These are phyloP conservation scores for Phytopythium helicoides DNA, from an alignment of 352 stramenopile species.

Conservation along the genomic window DNA sequence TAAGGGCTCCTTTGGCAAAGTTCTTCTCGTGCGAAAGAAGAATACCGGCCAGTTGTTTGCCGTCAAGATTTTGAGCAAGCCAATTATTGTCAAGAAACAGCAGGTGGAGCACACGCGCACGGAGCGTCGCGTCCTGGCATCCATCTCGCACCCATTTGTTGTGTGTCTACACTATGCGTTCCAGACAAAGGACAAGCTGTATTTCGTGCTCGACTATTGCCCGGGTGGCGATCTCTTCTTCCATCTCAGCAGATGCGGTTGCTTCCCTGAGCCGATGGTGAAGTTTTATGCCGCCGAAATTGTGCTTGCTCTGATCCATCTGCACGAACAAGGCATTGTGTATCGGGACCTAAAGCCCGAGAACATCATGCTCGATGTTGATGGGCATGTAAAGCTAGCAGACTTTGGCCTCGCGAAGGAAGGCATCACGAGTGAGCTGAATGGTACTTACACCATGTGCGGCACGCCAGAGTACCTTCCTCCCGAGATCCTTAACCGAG, in stretches of 20 bases:
- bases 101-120: conserved; percentile 83
- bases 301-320: conserved; percentile 77
- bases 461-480: conserved; percentile 86
- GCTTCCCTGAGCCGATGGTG: conserved; percentile 80
- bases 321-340: conserved; percentile 84
- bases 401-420: conserved; percentile 83
- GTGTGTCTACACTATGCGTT: conserved; percentile 89
- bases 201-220: conserved; percentile 88
- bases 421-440: conserved; percentile 64
- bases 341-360: conserved; percentile 84
- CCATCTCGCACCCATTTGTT: conserved; percentile 83
- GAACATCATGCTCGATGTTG: conserved; percentile 87
- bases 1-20: conserved; percentile 92
- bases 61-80: conserved; percentile 85
- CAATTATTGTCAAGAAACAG: conserved; percentile 75
- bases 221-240: conserved; percentile 85
- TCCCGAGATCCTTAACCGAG: conserved; percentile 80
- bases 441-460: conserved; percentile 84
- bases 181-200: conserved; percentile 80
- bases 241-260: conserved; percentile 66
- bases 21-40: conserved; percentile 86
- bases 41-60: conserved; percentile 69
- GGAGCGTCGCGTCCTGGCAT: conserved; percentile 80
- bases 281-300: conserved; percentile 87
- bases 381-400: conserved; percentile 78